Conservation (phyloP, 805 yeast genomes). For the Metschnikowia baotianmanensis region DNA sequence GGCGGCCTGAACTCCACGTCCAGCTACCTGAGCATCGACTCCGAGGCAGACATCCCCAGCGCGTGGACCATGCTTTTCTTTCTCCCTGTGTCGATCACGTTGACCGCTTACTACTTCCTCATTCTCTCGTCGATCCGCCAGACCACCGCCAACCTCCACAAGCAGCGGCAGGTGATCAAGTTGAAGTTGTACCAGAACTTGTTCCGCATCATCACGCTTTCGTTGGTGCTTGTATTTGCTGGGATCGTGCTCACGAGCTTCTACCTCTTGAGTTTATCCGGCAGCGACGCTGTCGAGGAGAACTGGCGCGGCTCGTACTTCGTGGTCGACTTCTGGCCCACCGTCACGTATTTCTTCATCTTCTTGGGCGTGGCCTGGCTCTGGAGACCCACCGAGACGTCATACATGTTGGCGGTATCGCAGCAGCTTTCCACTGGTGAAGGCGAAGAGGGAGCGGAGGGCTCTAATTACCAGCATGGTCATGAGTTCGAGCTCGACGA, state of each 20-base stretch:
- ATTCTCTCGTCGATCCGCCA: conserved; percentile 69
- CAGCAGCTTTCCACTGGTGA: conserved; percentile 87
- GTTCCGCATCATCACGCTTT: conserved; percentile 68
- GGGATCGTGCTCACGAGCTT: conserved; percentile 73
- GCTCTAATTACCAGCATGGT: conserved; percentile 35
- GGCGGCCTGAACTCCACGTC: conserved; percentile 25
- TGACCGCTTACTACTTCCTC: conserved; percentile 70
- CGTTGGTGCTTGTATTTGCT: conserved; percentile 65
- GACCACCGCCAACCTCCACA: conserved; percentile 70
- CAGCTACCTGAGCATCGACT: conserved; percentile 50
- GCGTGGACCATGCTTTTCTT: conserved; percentile 55
- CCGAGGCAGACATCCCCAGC: conserved; percentile 50
- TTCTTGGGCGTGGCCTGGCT: conserved; percentile 82
- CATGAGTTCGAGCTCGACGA: conserved; percentile 61
- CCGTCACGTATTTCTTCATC: conserved; percentile 78
- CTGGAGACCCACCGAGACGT: conserved; percentile 97
- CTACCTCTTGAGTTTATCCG: conserved; percentile 68
- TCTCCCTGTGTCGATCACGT: conserved; percentile 68
- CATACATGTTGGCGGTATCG: conserved; percentile 91
- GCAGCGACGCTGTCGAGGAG: conserved; percentile 73
- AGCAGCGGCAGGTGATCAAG: conserved; percentile 90
- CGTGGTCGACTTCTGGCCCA: conserved; percentile 91
- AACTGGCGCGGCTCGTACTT: conserved; percentile 93
- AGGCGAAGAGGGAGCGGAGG: conserved; percentile 32
- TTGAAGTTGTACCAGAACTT: conserved; percentile 80